Evolutionary conservation across 1,139 yeast genomes (phyloP), one percentile per base, ranked within the genome.

Genomic region (Suhomyces bribrorum): DNA sequence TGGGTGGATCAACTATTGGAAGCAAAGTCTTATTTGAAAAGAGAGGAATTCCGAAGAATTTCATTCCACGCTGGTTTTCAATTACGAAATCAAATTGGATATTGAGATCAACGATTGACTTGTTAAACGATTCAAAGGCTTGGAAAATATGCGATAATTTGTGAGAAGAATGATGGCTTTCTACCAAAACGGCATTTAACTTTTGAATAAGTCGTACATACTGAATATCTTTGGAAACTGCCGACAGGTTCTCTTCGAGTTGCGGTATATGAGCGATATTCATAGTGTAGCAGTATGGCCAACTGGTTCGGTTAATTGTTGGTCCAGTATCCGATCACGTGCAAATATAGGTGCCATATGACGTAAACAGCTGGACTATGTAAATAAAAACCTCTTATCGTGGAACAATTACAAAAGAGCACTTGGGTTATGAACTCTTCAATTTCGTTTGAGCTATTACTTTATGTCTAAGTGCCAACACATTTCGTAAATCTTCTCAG

Each of bases 41-140:
- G 31, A 81, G 50, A 0, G 86, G 85, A 4, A 74, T 73, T 2
- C 92, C 92, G 56, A 83, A 73, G 12, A 82, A 37, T 41, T 79
- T 77, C 50, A 78, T 59, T 0, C 94, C 94, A 20, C 94, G 65
- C 58, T 85, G 89, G 58, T 83, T 81, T 52, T 85, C 92, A 5
- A 81, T 61, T 54, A 78, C 50, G 14, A 73, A 54, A 32, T 78
- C 80, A 38, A 64, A 60, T 22, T 56, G 56, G 38, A 46, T 37
- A 20, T 41, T 31, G 5, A 29, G 26, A 7, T 32, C 33, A 7
- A 14, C 20, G 15, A 49, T 42, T 9, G 39, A 27, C 20, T 36
- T 37, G 25, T 46, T 51, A 40, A 41, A 50, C 13, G 36, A 14
- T 12, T 36, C 27, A 9, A 49, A 31, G 5, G 41, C 36, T 5